A percentile compares a stretch with the other conserved stretches of the same genome.
phyloP scores from a whole-genome alignment of 2,329 filamentous ascomycete genomes.

The Didymosphaeria variabile region DNA sequence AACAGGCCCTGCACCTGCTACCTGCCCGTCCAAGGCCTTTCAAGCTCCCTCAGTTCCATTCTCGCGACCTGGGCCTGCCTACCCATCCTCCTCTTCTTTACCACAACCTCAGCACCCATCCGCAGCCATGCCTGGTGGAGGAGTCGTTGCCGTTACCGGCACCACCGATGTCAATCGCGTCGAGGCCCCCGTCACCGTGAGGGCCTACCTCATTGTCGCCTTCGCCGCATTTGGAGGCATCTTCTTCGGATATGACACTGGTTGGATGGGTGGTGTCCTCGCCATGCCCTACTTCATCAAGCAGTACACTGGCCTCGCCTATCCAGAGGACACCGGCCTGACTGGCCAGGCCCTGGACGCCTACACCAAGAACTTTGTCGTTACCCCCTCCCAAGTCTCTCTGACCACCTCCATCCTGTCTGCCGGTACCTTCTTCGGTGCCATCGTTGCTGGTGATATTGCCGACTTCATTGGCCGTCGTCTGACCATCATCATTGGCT shows the following conservation, averaged over 20 bases:
- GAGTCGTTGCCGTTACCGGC: conserved; percentile 46
- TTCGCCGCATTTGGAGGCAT: conserved; percentile 65
- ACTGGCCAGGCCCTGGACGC: conserved; percentile 65
- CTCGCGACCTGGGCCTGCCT: conserved; percentile 33
- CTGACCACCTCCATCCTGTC: conserved; percentile 78
- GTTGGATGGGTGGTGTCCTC: conserved; percentile 76
- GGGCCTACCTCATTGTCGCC: conserved; percentile 58
- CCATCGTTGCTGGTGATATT: conserved; percentile 65
- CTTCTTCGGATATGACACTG: conserved; percentile 83
- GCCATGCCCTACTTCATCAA: conserved; percentile 54
- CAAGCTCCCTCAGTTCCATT: conserved; percentile 33
- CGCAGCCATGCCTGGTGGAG: conserved; percentile 49
- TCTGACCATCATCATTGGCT: conserved; percentile 68
- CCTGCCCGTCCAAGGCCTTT: conserved; percentile 29
- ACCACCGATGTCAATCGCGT: conserved; percentile 64
- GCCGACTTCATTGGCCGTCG: conserved; percentile 74
- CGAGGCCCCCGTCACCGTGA: conserved; percentile 59
- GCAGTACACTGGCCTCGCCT: conserved; percentile 44
- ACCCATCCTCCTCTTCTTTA: conserved; percentile 24
- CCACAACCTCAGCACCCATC: conserved; percentile 24
- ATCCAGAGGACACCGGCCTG: conserved; percentile 42
- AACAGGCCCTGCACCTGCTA: conserved; percentile 30
- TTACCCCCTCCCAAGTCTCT: conserved; percentile 56
- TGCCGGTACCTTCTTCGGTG: conserved; percentile 79
- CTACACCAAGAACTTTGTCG: conserved; percentile 62